Evolutionary conservation across 2,329 filamentous ascomycete species (phyloP), one percentile per base, ranked within the genome.

Genomic region (Purpureocillium lavendulum): DNA sequence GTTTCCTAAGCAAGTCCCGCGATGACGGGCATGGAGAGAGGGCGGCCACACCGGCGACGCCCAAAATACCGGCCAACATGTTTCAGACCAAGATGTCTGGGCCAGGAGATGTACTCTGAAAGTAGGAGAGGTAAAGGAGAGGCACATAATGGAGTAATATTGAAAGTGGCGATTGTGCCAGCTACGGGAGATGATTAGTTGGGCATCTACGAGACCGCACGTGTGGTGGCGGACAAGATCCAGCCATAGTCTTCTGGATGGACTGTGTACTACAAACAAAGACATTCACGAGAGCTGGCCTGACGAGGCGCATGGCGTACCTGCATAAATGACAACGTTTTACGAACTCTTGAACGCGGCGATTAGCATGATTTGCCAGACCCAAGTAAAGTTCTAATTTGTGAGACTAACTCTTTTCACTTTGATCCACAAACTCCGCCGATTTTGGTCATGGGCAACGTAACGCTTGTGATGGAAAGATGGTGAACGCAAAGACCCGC

Each of bases 21-120:
- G 61, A 63, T 30, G 58, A 62, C 21, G 50, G 55, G 17, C 50
- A 46, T 7, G 49, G 56, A 11, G 55, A 61, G 18, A 60, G 52
- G 33, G 49, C 63, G 30, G 62, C 61, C 13, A 55, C 59, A 14
- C 65, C 64, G 35, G 60, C 64, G 12, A 57, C 67, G 13, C 65
- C 69, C 3, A 66, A 66, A 37, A 55, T 72, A 39, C 52, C 54
- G 9, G 55, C 51, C 30, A 60, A 57, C 18, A 41, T 58, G 24
- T 58, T 57, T 37, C 50, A 58, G 16, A 51, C 57, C 2, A 59
- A 57, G 24, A 44, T 59, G 40, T 38, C 57, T 17, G 58, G 59
- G 8, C 55, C 61, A 12, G 60, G 60, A 2, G 61, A 66, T 34
- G 59, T 62, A 52, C 43, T 60, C 28, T 50, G 39, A 46, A 21